A percentile compares a stretch with the other conserved stretches of the same genome.
Conservation (phyloP, 208 protist species). For the Trypanosomatidae sp. region DNA sequence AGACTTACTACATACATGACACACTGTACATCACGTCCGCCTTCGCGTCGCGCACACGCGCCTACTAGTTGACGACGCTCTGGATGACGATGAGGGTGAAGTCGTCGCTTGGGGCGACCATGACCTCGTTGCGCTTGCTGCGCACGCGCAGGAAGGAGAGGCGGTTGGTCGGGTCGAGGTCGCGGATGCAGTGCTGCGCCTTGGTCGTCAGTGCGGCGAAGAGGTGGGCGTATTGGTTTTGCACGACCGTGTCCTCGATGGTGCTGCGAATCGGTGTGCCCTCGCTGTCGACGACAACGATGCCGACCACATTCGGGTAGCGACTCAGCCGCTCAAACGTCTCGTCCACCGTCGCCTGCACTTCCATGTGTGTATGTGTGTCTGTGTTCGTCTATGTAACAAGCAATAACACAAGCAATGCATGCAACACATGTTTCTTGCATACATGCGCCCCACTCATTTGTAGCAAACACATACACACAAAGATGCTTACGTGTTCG, state of each 20-base stretch:
- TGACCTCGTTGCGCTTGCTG: constrained; percentile 95
- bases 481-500: constrained; percentile 9
- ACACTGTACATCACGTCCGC: neutral
- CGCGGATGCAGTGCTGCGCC: constrained; percentile 87
- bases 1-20: constrained; percentile 2
- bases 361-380: too few relatives aligned
- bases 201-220: constrained; percentile 89
- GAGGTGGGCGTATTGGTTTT: constrained; percentile 90
- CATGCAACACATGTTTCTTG: too few relatives aligned
- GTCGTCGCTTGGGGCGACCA: constrained; percentile 90
- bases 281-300: constrained; percentile 91
- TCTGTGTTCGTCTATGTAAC: neutral
- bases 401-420: neutral
- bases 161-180: constrained; percentile 94
- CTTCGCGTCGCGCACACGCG: neutral
- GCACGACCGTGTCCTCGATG: constrained; percentile 79
- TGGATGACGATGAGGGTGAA: constrained; percentile 90
- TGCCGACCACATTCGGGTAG: constrained; percentile 90
- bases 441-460: neutral
- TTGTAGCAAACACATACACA: neutral
- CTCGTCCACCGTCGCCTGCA: constrained; percentile 85
- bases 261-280: constrained; percentile 86
- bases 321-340: constrained; percentile 92
- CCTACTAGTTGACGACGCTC: constrained; percentile 41
- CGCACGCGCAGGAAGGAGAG: constrained; percentile 92